Conservation (phyloP, 768 basidiomycete genomes). For the Hericium coralloides region DNA sequence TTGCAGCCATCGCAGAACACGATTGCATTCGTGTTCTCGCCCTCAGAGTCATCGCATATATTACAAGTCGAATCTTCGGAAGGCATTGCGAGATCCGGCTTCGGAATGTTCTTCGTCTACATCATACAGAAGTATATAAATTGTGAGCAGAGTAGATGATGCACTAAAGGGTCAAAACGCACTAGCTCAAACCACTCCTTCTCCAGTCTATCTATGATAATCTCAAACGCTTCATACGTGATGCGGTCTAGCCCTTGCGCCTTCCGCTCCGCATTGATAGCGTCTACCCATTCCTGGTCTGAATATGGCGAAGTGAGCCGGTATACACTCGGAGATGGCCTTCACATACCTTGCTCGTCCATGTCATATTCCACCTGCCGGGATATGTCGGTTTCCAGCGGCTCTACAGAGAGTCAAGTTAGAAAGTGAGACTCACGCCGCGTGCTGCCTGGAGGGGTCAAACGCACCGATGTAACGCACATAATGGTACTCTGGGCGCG, state of each 20-base stretch:
- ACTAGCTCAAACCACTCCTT: constrained; percentile 99
- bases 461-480: constrained; percentile 80
- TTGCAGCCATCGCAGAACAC: constrained; percentile 99
- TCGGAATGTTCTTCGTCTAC: constrained; percentile 90
- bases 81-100: constrained; percentile 77
- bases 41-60: constrained; percentile 96
- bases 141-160: neutral
- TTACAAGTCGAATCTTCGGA: constrained; percentile 96
- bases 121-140: neutral
- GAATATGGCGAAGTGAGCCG: neutral
- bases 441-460: neutral
- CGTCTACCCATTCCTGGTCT: constrained; percentile 96
- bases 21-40: constrained; percentile 97
- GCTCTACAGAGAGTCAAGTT: constrained; percentile 47
- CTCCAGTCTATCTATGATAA: constrained; percentile 95
- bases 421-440: neutral
- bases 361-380: constrained; percentile 98
- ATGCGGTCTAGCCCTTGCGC: constrained; percentile 65
- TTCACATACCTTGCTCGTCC: constrained; percentile 85
- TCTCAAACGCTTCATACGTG: constrained; percentile 83
- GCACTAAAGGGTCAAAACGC: constrained; percentile 19
- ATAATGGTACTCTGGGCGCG: constrained; percentile 67
- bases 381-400: constrained; percentile 85
- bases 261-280: constrained; percentile 72
- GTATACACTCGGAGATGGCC: neutral